Evolutionary conservation across 352 stramenopile genomes (phyloP).

Genomic region (Aphanomyces euteiches): DNA sequence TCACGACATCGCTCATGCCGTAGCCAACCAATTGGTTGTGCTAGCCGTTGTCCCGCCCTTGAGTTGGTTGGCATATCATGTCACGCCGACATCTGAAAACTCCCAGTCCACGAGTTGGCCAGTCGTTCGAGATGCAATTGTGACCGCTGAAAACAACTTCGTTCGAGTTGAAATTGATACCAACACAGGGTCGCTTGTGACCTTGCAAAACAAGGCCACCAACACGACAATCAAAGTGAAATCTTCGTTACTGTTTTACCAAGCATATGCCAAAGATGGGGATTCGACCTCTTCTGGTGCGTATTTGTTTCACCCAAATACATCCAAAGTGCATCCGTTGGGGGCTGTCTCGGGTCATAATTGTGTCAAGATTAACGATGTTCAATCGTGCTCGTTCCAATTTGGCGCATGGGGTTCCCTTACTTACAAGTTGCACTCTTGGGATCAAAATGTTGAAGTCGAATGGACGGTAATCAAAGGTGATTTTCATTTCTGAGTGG

Average conservation of each 20-base stretch:
- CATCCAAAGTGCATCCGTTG: conserved; percentile 54
- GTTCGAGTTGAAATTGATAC: conserved; percentile 53
- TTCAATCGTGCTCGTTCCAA: conserved; percentile 59
- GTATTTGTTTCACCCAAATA: conserved; percentile 95
- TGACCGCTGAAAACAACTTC: conserved; percentile 62
- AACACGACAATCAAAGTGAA: conserved; percentile 55
- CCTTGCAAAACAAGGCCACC: conserved; percentile 66
- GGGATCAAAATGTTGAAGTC: conserved; percentile 88
- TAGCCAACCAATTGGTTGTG: conserved; percentile 67
- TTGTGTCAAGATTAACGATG: conserved; percentile 42
- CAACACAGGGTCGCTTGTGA: conserved; percentile 49
- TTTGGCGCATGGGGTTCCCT: conserved; percentile 88
- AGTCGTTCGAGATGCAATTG: conserved; percentile 31
- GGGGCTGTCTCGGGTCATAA: conserved; percentile 31
- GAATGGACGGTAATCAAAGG: conserved; percentile 84
- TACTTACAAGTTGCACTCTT: conserved; percentile 83
- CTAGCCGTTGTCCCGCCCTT: conserved; percentile 58
- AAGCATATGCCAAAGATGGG: conserved; percentile 27
- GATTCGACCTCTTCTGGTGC: conserved; percentile 89
- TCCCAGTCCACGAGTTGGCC: neutral
- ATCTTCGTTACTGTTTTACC: conserved; percentile 60
- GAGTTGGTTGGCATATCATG: conserved; percentile 38
- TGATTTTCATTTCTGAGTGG: conserved; percentile 13
- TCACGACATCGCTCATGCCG: conserved; percentile 33
- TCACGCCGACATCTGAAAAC: neutral